Evolutionary conservation across 1,284 basidiomycete genomes (phyloP).

Genomic region (Fomes fomentarius): DNA sequence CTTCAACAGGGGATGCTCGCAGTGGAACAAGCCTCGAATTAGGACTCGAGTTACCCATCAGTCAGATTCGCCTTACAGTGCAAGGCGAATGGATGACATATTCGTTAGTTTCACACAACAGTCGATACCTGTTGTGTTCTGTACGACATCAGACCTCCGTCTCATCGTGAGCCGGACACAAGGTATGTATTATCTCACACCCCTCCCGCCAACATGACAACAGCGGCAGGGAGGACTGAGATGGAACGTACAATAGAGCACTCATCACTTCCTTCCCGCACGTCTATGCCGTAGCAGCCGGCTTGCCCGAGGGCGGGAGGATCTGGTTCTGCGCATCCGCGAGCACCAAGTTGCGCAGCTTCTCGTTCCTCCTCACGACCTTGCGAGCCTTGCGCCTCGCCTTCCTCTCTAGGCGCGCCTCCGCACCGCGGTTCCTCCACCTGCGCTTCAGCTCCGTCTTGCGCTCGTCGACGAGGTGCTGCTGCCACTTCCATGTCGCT

Average conservation of each 20-base stretch:
- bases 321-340: conserved; percentile 68
- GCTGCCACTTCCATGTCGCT: conserved; percentile 73
- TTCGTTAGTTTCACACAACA: too few relatives aligned
- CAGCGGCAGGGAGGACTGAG: neutral
- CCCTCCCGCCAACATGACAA: too few relatives aligned
- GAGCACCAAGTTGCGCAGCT: conserved; percentile 64
- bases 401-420: conserved; percentile 38
- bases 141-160: too few relatives aligned
- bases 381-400: conserved; percentile 61
- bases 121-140: too few relatives aligned
- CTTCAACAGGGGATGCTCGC: too few relatives aligned
- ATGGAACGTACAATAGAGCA: conserved; percentile 11
- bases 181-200: too few relatives aligned
- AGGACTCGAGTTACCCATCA: too few relatives aligned
- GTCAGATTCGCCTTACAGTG: too few relatives aligned
- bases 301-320: conserved; percentile 45
- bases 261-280: neutral
- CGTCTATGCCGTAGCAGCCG: conserved; percentile 3
- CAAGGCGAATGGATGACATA: too few relatives aligned
- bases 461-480: conserved; percentile 57
- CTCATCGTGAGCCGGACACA: too few relatives aligned
- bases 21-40: too few relatives aligned
- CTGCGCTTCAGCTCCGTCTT: conserved; percentile 58
- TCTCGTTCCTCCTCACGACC: conserved; percentile 57
- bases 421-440: conserved; percentile 41